Evolutionary conservation across 148 eudicot genomes (phyloP), one percentile per base, ranked within the genome.

Genomic region (Fallopia convolvulus): DNA sequence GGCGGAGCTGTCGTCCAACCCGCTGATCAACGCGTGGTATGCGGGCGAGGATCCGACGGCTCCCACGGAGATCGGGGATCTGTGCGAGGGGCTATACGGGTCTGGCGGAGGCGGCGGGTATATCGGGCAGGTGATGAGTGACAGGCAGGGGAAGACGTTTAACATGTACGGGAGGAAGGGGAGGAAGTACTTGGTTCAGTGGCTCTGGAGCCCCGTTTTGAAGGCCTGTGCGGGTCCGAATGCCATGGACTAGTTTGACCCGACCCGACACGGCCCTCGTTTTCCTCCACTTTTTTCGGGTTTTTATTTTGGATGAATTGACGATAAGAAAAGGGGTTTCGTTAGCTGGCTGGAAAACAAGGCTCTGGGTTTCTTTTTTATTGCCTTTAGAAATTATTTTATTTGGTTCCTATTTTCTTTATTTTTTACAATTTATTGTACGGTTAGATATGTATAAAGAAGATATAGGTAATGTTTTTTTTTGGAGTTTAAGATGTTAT

Each of bases 11-110:
- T 82, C 96, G 17, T 83, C 96, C 2, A 94, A 94, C 80, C 98
- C 98, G 44, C 60, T 94, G 70, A 83, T 92, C 5, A 94, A 94
- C 65, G 98, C 98, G 7, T 94, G 97, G 97, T 94, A 94, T 50
- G 98, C 98, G 0, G 98, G 98, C 0, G 98, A 90, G 77, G 98
- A 94, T 70, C 98, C 98, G n/a, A 90, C 92, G 12, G 96, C 99
- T 1, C 97, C 99, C 8, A 94, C 99, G 0, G 99, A 94, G 85
- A 94, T 94, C 0, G 97, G 93, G 76, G 99, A 94, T 80, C 70
- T 94, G 80, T 94, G 99, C 33, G 94, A 92, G 74, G 99, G 99
- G 58, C 60, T 94, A 72, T 94, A 94, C 68, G 99, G 99, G 9
- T 82, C 92, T 20, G 99, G 99, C 1, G 99, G 99, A 2, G 99